These are phyloP conservation scores for Stemphylium vesicarium DNA, from an alignment of 2,329 filamentous ascomycete species.

Conservation along the genomic window DNA sequence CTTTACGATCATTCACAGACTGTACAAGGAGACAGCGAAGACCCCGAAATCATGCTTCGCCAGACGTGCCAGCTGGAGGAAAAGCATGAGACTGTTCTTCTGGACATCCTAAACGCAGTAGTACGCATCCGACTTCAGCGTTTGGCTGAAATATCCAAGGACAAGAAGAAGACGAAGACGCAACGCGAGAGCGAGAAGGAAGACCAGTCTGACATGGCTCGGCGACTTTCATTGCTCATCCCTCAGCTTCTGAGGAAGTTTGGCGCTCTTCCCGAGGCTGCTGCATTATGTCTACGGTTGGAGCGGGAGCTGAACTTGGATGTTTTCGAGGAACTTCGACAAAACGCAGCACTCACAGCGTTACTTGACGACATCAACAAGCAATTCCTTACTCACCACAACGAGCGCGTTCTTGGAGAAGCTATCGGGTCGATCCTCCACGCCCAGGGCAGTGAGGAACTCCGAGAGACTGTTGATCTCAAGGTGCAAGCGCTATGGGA, in stretches of 20 bases:
- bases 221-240: slow-evolving; percentile 78
- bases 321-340: slow-evolving; percentile 85
- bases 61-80: slow-evolving; percentile 74
- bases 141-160: slow-evolving; percentile 65
- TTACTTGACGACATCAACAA: slow-evolving; percentile 90
- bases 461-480: slow-evolving; percentile 81
- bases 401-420: slow-evolving; percentile 82
- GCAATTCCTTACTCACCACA: slow-evolving; percentile 91
- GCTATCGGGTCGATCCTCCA: slow-evolving; percentile 83
- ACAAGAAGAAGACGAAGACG: slow-evolving; percentile 63
- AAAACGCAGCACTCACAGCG: slow-evolving; percentile 81
- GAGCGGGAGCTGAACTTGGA: slow-evolving; percentile 87
- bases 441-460: slow-evolving; percentile 83
- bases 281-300: slow-evolving; percentile 82
- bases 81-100: slow-evolving; percentile 80
- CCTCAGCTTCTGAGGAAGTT: slow-evolving; percentile 91
- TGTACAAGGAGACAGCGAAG: slow-evolving; percentile 62
- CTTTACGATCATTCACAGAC: slow-evolving; percentile 82
- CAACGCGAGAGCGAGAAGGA: slow-evolving; percentile 68
- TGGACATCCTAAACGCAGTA: slow-evolving; percentile 84
- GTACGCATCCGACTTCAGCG: slow-evolving; percentile 76
- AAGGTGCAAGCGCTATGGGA: slow-evolving; percentile 88
- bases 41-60: slow-evolving; percentile 69
- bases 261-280: slow-evolving; percentile 85
- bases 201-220: slow-evolving; percentile 77